These are phyloP conservation scores for Dendryphion nanum DNA, from an alignment of 2,329 filamentous ascomycete species.

Conservation along the genomic window DNA sequence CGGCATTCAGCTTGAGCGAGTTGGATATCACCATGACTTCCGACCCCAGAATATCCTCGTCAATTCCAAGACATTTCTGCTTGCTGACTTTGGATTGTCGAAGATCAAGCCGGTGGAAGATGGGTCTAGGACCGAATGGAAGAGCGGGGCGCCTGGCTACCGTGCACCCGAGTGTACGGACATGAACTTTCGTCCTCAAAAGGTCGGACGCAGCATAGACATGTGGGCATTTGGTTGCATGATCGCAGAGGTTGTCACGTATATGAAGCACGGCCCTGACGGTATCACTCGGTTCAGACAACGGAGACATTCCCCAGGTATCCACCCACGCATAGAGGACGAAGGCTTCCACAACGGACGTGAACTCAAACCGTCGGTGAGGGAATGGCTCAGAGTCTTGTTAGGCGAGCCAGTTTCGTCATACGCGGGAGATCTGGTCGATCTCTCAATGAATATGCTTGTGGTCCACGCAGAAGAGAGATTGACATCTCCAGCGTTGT, in stretches of 20 bases:
- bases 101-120: not conserved
- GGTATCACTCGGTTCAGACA: conserved; percentile 6
- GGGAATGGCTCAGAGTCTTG: not conserved
- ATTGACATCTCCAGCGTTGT: not conserved
- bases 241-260: conserved; percentile 22
- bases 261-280: conserved; percentile 12
- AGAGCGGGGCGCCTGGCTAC: conserved; percentile 13
- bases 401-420: not conserved
- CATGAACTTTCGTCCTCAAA: conserved; percentile 5
- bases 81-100: not conserved
- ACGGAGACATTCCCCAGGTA: not conserved
- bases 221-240: conserved; percentile 30
- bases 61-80: not conserved
- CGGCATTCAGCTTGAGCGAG: not conserved
- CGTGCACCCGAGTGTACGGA: conserved; percentile 23
- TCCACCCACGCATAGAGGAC: not conserved
- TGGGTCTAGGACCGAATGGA: not conserved
- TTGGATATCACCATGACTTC: not conserved
- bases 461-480: not conserved
- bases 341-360: not conserved
- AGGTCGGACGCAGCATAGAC: conserved; percentile 18
- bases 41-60: not conserved
- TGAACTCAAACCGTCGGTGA: not conserved
- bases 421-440: conserved; percentile 1
- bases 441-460: not conserved